A percentile compares a stretch with the other conserved stretches of the same genome.
Evolutionary conservation across 345 rosid genomes (phyloP).

Genomic region (Brassica juncea): DNA sequence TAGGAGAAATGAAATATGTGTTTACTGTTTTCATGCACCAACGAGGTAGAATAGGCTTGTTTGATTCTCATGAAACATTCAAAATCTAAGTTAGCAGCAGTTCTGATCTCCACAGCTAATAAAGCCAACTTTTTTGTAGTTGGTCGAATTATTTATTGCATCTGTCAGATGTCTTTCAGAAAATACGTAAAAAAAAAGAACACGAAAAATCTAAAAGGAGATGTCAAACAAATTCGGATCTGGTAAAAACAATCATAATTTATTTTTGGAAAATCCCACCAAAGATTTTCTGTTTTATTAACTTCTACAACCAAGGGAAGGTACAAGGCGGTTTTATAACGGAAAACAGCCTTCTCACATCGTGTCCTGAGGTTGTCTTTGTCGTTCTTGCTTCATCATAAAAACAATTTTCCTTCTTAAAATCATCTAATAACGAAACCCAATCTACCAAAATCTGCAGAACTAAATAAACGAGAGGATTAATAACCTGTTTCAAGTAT

Average conservation of each 20-base stretch:
- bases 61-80: too few relatives aligned
- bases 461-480: background rate
- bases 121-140: background rate
- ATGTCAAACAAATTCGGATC: conserved; percentile 1
- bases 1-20: too few relatives aligned
- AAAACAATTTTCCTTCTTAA: background rate
- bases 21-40: too few relatives aligned
- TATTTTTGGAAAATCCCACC: conserved; percentile 12
- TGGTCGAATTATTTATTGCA: background rate
- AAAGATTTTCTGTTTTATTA: background rate
- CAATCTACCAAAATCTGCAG: background rate
- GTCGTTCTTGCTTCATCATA: conserved; percentile 15
- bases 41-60: too few relatives aligned
- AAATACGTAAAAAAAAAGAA: background rate
- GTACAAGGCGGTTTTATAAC: conserved; percentile 1
- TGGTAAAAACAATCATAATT: background rate
- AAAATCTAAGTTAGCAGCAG: too few relatives aligned
- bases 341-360: background rate
- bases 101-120: too few relatives aligned
- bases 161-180: background rate
- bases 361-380: conserved; percentile 8
- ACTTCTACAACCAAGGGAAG: background rate
- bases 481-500: background rate
- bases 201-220: conserved; percentile 7
- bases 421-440: background rate